phyloP scores from a whole-genome alignment of 257 asterid species.

The Rauvolfia tetraphylla region DNA sequence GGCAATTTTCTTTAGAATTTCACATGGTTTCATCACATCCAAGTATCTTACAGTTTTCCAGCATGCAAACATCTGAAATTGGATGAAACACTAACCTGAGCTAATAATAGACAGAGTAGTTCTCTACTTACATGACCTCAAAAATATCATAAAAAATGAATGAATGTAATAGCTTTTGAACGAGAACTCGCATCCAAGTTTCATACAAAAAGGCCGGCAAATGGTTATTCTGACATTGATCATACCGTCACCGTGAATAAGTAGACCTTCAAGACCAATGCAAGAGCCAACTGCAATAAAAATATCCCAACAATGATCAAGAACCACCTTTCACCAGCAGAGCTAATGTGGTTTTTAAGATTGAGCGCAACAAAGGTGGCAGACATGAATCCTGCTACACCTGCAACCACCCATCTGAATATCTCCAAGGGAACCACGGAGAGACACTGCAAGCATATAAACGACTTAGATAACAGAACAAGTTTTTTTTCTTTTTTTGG shows the following conservation, averaged over 20 bases:
- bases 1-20: not conserved
- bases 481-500: no score
- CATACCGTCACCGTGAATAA: conserved; percentile 70
- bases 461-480: not conserved
- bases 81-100: conserved; percentile 13
- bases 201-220: not conserved
- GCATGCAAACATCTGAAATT: conserved; percentile 10
- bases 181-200: conserved; percentile 1
- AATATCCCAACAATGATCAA: conserved; percentile 84
- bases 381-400: conserved; percentile 90
- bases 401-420: conserved; percentile 89
- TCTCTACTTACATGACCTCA: conserved; percentile 22
- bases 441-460: conserved; percentile 63
- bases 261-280: conserved; percentile 78
- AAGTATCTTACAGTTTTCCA: not conserved
- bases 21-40: not conserved
- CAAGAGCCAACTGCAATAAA: conserved; percentile 91
- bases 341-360: conserved; percentile 75
- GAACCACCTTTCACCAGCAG: conserved; percentile 98
- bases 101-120: not conserved
- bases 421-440: conserved; percentile 78
- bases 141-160: conserved; percentile 42
- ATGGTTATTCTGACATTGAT: not conserved
- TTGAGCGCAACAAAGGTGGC: conserved; percentile 90
- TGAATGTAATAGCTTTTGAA: conserved; percentile 29